Conservation (phyloP, 768 basidiomycete genomes). For the Galerina marginata region DNA sequence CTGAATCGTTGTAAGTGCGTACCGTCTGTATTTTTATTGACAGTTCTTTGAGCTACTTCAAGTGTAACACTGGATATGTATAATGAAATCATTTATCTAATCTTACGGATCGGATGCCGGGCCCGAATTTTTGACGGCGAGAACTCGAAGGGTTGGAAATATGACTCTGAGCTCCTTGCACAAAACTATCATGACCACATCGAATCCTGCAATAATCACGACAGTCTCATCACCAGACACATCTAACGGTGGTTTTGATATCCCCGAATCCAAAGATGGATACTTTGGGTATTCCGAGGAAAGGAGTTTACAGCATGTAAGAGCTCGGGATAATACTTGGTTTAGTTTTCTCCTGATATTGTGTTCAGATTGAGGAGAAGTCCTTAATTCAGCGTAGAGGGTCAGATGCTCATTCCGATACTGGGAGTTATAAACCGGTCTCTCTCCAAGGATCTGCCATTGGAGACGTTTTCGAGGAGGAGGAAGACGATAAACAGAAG, state of each 20-base stretch:
- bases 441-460: conserved; percentile 24
- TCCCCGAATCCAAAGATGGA: conserved; percentile 66
- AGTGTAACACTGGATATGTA: too few species aligned
- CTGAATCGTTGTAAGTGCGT: too few species aligned
- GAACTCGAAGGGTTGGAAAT: background rate
- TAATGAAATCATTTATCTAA: conserved; percentile 6
- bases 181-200: conserved; percentile 14
- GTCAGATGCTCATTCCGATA: conserved; percentile 58
- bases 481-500: conserved; percentile 28
- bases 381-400: conserved; percentile 66
- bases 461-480: conserved; percentile 41
- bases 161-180: background rate
- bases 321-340: conserved; percentile 27
- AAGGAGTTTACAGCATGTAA: conserved; percentile 74
- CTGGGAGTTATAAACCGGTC: conserved; percentile 40
- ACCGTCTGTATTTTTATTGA: too few species aligned
- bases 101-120: background rate
- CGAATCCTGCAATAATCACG: conserved; percentile 1
- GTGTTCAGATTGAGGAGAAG: conserved; percentile 73
- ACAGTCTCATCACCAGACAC: conserved; percentile 8
- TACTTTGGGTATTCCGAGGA: conserved; percentile 85
- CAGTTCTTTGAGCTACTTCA: too few species aligned
- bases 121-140: background rate
- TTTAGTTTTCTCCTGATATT: conserved; percentile 6
- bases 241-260: conserved; percentile 33